Base-by-base conservation (phyloP, 1,139 yeast species). In the Lipomyces yarrowii region DNA sequence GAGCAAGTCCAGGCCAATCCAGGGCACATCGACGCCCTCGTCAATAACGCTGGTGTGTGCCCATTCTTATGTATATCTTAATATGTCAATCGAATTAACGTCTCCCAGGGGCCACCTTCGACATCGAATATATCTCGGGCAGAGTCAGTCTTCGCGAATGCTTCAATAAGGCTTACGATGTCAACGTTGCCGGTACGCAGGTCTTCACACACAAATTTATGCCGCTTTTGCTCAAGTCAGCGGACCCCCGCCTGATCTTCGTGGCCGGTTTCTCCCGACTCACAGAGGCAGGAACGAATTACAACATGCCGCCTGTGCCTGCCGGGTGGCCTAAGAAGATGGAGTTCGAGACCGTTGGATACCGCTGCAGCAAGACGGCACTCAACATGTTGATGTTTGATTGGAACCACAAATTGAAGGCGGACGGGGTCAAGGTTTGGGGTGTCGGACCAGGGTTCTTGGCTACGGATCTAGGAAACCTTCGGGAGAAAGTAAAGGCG, bases 381-480 rank as follows among this genome's bases (percentile, higher is more conserved):
- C 61, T 59, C 57, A 59, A 59, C 54, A 59, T 59, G 61, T 42
- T 59, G n/a, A 51, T 52, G 26, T 39, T 51, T 15, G 56, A 59
- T 26, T 59, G 54, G 55, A 51, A 42, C 13, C 55, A 21, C 39
- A 33, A 59, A 21, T 32, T 59, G 33, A 59, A 59, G 56, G 56
- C 21, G 21, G 61, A 59, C 18, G 61, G 61, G 8, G 55, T 59
- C 6, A 48, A 51, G 32, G 61, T 59, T 21, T 48, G 55, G 37
- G 56, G 42, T 23, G 37, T 59, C 23, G 54, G 61, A 18, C 61
- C 61, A 13, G 61, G 61, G 54, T 33, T 59, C 26, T n/a, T 39
- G 54, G 51, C 37, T n/a, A 56, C 58, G 39, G 39, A 35, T 21
- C 54, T 51, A 3, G 54, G 54, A 51, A 51, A 51, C 26, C 1